These are phyloP conservation scores for Camptophora hylomeconis DNA, from an alignment of 2,329 filamentous ascomycete species.

Conservation along the genomic window DNA sequence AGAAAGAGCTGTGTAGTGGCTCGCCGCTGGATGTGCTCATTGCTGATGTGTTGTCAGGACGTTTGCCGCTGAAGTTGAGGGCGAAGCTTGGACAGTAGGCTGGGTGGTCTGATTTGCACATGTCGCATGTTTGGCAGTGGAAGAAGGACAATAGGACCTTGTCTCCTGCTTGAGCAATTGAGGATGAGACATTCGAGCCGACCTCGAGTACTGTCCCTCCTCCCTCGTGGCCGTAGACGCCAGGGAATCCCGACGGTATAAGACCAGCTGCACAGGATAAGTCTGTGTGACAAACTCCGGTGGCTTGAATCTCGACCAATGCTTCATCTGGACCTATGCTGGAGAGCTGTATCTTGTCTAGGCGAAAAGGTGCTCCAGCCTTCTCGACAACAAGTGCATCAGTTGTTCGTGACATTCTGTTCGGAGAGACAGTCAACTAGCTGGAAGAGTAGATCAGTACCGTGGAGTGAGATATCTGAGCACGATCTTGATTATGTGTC, in stretches of 20 bases:
- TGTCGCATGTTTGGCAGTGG: slow-evolving; percentile 12
- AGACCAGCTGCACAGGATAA: neutral
- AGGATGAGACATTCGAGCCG: slow-evolving; percentile 4
- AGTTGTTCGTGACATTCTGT: too few species aligned
- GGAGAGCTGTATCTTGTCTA: too few species aligned
- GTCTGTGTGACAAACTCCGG: slow-evolving; percentile 7
- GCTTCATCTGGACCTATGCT: too few species aligned
- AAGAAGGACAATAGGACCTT: slow-evolving; percentile 17
- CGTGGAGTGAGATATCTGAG: too few species aligned
- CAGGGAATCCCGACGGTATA: slow-evolving; percentile 1
- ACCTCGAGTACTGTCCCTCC: slow-evolving; percentile 3
- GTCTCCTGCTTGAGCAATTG: slow-evolving; percentile 1
- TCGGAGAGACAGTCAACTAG: too few species aligned
- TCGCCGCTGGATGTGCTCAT: slow-evolving; percentile 6
- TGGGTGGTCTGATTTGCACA: slow-evolving; percentile 12
- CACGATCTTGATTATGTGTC: too few species aligned
- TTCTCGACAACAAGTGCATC: too few species aligned
- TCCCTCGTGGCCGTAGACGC: slow-evolving; percentile 7
- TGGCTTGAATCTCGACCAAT: too few species aligned
- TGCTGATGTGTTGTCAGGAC: neutral
- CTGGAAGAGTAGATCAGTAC: too few species aligned
- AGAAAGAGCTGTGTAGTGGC: slow-evolving; percentile 20
- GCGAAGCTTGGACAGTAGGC: slow-evolving; percentile 12
- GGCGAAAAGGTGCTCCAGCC: too few species aligned
- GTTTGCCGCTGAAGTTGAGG: slow-evolving; percentile 12